Evolutionary conservation across 2,329 filamentous ascomycete genomes (phyloP).

Genomic region (Zelopaecilomyces penicillatus): DNA sequence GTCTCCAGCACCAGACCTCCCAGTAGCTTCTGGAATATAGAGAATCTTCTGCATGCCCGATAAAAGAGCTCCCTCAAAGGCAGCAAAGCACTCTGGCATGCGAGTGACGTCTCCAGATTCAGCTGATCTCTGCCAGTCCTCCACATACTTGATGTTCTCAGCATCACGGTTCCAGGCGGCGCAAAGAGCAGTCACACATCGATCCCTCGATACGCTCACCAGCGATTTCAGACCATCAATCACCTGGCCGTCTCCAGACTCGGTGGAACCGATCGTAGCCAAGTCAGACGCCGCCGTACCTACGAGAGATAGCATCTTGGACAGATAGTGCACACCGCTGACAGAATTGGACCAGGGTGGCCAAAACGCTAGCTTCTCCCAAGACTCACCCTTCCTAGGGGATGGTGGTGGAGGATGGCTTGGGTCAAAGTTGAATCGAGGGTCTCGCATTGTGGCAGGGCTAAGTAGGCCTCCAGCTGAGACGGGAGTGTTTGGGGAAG

Average conservation of each 20-base stretch:
- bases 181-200: slow-evolving; percentile 77
- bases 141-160: slow-evolving; percentile 82
- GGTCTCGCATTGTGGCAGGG: slow-evolving; percentile 54
- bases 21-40: slow-evolving; percentile 80
- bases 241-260: slow-evolving; percentile 43
- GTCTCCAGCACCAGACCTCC: slow-evolving; percentile 61
- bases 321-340: slow-evolving; percentile 84
- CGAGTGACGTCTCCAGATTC: slow-evolving; percentile 82
- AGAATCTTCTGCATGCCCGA: slow-evolving; percentile 89
- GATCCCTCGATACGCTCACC: slow-evolving; percentile 71
- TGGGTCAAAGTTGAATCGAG: slow-evolving; percentile 71
- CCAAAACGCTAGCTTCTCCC: slow-evolving; percentile 96
- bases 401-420: slow-evolving; percentile 69
- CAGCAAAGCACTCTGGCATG: slow-evolving; percentile 79
- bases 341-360: slow-evolving; percentile 86
- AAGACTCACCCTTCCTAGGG: slow-evolving; percentile 70
- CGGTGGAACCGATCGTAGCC: slow-evolving; percentile 63
- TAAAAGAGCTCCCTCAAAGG: slow-evolving; percentile 76
- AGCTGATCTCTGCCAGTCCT: slow-evolving; percentile 82
- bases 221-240: slow-evolving; percentile 67
- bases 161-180: slow-evolving; percentile 90
- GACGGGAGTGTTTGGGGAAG: slow-evolving; percentile 51
- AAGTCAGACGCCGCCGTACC: slow-evolving; percentile 84
- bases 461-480: slow-evolving; percentile 31
- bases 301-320: slow-evolving; percentile 71